Percentiles rank a stretch among this genome's conserved stretches.
These are phyloP conservation scores for Pterocarpus macrocarpus DNA, from an alignment of 306 rosid species.

Conservation along the genomic window DNA sequence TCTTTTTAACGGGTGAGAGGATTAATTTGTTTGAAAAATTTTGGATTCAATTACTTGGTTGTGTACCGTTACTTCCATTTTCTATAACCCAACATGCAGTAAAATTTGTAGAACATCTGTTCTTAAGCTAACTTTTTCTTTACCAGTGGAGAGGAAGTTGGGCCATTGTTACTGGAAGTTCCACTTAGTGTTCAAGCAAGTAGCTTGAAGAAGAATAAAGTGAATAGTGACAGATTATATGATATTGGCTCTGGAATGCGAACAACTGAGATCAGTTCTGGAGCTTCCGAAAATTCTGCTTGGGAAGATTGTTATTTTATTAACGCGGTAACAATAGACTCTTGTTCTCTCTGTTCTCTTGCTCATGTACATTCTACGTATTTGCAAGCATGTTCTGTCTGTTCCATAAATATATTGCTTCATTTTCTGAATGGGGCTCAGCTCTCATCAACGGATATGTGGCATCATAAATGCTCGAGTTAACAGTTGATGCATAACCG, in stretches of 20 bases:
- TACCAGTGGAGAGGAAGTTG: conserved; percentile 81
- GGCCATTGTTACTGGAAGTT: conserved; percentile 66
- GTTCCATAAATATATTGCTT: conserved; percentile 22
- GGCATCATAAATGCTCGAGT: not conserved
- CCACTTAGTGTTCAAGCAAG: conserved; percentile 50
- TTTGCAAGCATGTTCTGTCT: conserved; percentile 33
- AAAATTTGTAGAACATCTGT: conserved; percentile 32
- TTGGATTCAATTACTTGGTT: not conserved
- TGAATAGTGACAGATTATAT: conserved; percentile 48
- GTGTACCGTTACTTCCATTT: conserved; percentile 1
- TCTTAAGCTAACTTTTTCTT: conserved; percentile 37
- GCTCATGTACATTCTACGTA: not conserved
- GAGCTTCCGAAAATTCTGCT: conserved; percentile 50
- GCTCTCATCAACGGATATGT: conserved; percentile 14
- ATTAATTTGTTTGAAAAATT: conserved; percentile 7
- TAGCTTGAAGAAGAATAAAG: conserved; percentile 46
- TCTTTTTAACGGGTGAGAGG: not conserved
- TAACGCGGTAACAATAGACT: conserved; percentile 58
- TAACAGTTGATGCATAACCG: conserved; percentile 2
- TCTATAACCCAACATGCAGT: conserved; percentile 3
- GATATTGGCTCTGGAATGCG: conserved; percentile 47
- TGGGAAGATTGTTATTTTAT: conserved; percentile 53
- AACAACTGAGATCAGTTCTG: conserved; percentile 40
- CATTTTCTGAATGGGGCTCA: conserved; percentile 29
- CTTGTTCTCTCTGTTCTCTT: conserved; percentile 30